Conservation (phyloP, 1,284 basidiomycete genomes). For the Microbotryum saponariae region DNA sequence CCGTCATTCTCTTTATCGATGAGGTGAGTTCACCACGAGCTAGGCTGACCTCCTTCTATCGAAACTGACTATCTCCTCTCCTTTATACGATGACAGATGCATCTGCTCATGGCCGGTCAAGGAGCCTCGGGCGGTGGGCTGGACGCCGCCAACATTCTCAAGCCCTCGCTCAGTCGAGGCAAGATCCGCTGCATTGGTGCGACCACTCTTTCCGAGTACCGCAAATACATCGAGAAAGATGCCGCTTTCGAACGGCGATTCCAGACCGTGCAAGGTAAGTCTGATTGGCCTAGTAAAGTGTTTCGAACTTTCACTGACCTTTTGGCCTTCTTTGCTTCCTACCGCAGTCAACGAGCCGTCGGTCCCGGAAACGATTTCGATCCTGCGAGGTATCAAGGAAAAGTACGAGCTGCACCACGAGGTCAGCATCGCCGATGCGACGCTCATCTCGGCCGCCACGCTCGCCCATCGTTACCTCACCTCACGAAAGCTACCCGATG, state of each 20-base stretch:
- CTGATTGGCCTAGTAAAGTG: no score
- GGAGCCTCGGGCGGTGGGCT: constrained; percentile 46
- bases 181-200: constrained; percentile 86
- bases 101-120: constrained; percentile 68
- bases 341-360: constrained; percentile 87
- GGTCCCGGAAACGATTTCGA: constrained; percentile 85
- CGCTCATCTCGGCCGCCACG: constrained; percentile 82
- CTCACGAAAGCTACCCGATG: constrained; percentile 54
- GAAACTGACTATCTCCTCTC: constrained; percentile 38
- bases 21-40: constrained; percentile 48
- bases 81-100: constrained; percentile 49
- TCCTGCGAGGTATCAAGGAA: constrained; percentile 81
- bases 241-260: constrained; percentile 91
- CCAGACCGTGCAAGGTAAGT: constrained; percentile 34
- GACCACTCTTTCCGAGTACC: constrained; percentile 80
- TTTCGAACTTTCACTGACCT: not conserved
- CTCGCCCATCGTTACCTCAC: constrained; percentile 86
- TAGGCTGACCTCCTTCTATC: not conserved
- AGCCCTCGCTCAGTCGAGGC: constrained; percentile 62
- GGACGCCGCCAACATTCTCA: constrained; percentile 71
- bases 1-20: constrained; percentile 92
- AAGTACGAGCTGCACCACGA: constrained; percentile 74
- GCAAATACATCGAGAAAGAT: constrained; percentile 93
- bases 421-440: constrained; percentile 80
- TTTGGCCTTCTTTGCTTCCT: constrained; percentile 54